Evolutionary conservation across 352 stramenopile genomes (phyloP).

Genomic region (Phytophthora pisi): DNA sequence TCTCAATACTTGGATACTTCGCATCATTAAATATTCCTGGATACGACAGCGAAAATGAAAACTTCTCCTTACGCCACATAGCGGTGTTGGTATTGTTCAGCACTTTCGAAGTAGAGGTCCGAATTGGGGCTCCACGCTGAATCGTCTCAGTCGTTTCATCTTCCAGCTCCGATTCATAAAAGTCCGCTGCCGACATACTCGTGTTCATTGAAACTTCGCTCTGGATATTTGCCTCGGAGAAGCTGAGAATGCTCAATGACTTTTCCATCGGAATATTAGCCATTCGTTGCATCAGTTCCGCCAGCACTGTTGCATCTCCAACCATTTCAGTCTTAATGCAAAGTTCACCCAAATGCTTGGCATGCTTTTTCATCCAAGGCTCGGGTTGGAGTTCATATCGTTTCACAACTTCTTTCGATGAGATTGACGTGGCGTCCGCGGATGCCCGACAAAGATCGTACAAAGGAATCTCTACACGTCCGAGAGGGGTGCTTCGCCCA

Average conservation of each 20-base stretch:
- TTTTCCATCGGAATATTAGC: conserved; percentile 44
- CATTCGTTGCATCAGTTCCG: conserved; percentile 55
- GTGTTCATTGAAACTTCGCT: conserved; percentile 20
- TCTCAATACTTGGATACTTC: conserved; percentile 31
- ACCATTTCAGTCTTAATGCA: conserved; percentile 73
- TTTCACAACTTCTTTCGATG: conserved; percentile 52
- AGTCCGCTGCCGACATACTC: conserved; percentile 9
- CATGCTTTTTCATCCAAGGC: conserved; percentile 76
- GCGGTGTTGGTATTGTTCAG: conserved; percentile 20
- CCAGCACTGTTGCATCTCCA: conserved; percentile 57
- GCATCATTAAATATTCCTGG: conserved; percentile 62
- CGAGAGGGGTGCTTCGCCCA: conserved; percentile 61
- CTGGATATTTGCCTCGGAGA: conserved; percentile 50
- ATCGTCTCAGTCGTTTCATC: conserved; percentile 58
- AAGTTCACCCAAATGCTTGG: conserved; percentile 60
- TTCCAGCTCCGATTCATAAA: conserved; percentile 35
- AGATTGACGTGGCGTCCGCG: conserved; percentile 59
- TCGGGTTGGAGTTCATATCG: conserved; percentile 65
- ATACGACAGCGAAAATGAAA: conserved; percentile 67
- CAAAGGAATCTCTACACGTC: conserved; percentile 68
- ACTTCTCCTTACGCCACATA: conserved; percentile 68
- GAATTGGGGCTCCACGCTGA: conserved; percentile 43
- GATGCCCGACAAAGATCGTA: conserved; percentile 64
- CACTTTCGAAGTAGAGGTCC: conserved; percentile 39
- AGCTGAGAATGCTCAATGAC: conserved; percentile 61